phyloP scores from a whole-genome alignment of 257 asterid species.

The Fraxinus excelsior region DNA sequence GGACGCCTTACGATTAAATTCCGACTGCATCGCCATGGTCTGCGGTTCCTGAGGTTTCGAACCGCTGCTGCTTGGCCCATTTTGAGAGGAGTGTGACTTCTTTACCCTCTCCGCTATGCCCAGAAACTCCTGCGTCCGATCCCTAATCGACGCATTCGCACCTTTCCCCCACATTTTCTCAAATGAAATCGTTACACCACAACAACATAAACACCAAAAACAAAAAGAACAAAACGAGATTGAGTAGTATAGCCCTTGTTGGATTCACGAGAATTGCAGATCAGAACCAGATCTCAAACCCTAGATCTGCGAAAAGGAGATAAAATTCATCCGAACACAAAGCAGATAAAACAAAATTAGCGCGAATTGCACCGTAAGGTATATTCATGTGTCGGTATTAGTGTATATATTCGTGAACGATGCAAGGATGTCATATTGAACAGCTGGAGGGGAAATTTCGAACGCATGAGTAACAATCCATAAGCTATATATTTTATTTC shows the following conservation, averaged over 20 bases:
- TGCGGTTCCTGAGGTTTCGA: constrained; percentile 52
- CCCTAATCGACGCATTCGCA: constrained; percentile 72
- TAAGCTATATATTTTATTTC: too few species aligned
- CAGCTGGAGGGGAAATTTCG: background rate
- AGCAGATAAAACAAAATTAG: background rate
- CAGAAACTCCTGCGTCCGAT: constrained; percentile 84
- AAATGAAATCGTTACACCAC: constrained; percentile 19
- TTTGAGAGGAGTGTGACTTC: constrained; percentile 56
- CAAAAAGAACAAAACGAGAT: background rate
- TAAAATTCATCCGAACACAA: constrained; percentile 21
- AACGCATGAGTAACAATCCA: too few species aligned
- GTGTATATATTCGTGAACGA: background rate
- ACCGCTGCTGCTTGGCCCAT: constrained; percentile 67
- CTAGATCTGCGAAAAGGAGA: constrained; percentile 30
- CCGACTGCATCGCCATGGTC: constrained; percentile 79
- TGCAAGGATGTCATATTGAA: background rate
- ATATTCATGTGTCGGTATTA: background rate
- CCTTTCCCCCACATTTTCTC: constrained; percentile 61
- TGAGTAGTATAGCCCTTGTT: background rate
- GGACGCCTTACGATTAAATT: constrained; percentile 81
- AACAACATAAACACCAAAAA: background rate
- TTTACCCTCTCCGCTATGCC: constrained; percentile 65
- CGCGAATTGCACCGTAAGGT: background rate
- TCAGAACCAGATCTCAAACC: constrained; percentile 36
- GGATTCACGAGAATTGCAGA: background rate